A percentile compares a stretch with the other conserved stretches of the same genome.
These are phyloP conservation scores for Paracoccidioides brasiliensis DNA, from an alignment of 2,329 filamentous ascomycete species.

Conservation along the genomic window DNA sequence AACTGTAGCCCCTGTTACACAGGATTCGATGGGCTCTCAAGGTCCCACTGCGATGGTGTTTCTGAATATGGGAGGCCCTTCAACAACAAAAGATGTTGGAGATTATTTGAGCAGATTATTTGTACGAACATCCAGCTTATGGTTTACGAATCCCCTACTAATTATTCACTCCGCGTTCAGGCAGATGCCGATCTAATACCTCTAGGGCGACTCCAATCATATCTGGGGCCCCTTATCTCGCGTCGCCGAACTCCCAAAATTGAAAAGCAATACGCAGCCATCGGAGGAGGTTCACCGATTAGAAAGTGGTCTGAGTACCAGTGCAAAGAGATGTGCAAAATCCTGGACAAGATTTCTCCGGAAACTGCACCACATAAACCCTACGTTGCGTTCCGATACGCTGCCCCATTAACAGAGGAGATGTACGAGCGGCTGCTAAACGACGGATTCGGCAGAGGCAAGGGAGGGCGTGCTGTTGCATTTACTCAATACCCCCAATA, in stretches of 20 bases:
- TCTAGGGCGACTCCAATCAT: conserved; percentile 80
- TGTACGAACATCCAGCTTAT: conserved; percentile 40
- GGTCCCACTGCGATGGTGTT: conserved; percentile 97
- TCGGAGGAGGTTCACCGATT: conserved; percentile 95
- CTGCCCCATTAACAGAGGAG: conserved; percentile 81
- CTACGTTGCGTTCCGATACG: conserved; percentile 94
- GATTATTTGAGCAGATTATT: conserved; percentile 85
- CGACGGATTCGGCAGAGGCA: conserved; percentile 82
- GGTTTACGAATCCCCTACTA: background rate
- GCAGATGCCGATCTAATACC: conserved; percentile 90
- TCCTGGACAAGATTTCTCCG: conserved; percentile 79
- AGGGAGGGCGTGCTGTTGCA: conserved; percentile 83
- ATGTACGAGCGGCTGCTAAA: conserved; percentile 73
- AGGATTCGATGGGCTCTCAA: conserved; percentile 55
- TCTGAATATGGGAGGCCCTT: conserved; percentile 96
- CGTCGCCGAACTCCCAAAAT: conserved; percentile 88
- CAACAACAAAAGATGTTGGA: conserved; percentile 74
- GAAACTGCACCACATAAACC: conserved; percentile 94
- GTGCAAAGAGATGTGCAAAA: conserved; percentile 89
- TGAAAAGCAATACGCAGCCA: conserved; percentile 84
- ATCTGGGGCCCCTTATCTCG: conserved; percentile 79
- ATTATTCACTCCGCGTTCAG: conserved; percentile 32
- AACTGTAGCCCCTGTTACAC: conserved; percentile 62
- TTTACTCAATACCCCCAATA: conserved; percentile 99
- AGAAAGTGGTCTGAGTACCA: conserved; percentile 97